These are phyloP conservation scores for Heritiera littoralis DNA, from an alignment of 345 rosid genomes.

Conservation along the genomic window DNA sequence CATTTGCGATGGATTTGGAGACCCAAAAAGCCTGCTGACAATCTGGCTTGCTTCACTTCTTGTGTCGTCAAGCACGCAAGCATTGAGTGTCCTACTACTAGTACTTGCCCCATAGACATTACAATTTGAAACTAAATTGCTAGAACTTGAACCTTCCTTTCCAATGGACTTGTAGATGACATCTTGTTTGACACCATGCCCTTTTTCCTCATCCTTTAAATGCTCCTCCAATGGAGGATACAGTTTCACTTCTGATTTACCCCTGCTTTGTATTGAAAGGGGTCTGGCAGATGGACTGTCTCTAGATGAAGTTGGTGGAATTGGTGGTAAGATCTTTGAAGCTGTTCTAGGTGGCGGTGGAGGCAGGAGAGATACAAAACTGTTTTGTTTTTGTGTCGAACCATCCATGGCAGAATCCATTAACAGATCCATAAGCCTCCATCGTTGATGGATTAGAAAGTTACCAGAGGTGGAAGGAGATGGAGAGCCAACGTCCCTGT, in stretches of 20 bases:
- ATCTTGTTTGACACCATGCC: constrained; percentile 30
- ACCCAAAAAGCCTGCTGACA: constrained; percentile 21
- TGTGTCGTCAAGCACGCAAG: background rate
- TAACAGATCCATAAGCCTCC: constrained; percentile 50
- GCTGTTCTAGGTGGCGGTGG: constrained; percentile 53
- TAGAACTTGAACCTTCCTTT: constrained; percentile 31
- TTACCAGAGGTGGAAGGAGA: constrained; percentile 26
- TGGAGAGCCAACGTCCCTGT: constrained; percentile 21
- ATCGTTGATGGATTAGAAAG: constrained; percentile 35
- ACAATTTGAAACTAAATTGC: background rate
- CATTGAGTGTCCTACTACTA: background rate
- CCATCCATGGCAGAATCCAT: constrained; percentile 38
- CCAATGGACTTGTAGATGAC: constrained; percentile 29
- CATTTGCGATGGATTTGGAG: constrained; percentile 29
- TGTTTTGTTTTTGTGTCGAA: constrained; percentile 34
- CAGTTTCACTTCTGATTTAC: constrained; percentile 29
- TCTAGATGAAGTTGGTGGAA: constrained; percentile 27
- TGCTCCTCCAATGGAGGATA: constrained; percentile 25
- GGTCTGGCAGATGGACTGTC: constrained; percentile 19
- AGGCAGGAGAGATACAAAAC: constrained; percentile 51
- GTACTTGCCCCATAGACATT: constrained; percentile 23
- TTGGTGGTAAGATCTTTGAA: constrained; percentile 49
- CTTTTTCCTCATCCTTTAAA: constrained; percentile 37
- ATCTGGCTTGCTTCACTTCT: constrained; percentile 18
- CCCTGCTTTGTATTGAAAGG: constrained; percentile 23